Evolutionary conservation across 2,329 filamentous ascomycete species (phyloP), one percentile per base, ranked within the genome.

Genomic region (Botryotinia narcissicola): DNA sequence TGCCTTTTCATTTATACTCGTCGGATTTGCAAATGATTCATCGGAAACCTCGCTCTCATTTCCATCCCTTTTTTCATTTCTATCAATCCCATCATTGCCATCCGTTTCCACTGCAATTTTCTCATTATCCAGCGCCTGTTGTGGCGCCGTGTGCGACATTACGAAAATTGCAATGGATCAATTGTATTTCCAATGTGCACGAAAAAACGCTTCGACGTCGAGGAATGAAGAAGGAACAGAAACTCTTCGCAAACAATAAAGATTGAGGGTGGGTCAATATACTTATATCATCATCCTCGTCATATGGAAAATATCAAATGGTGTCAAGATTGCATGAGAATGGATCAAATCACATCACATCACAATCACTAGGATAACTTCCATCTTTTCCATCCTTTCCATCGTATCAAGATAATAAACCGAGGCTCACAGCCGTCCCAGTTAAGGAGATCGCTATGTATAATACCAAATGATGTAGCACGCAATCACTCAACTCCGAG

Each of bases 1-100:
- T 0, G 84, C 82, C 59, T 84, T 87, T 78, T 92, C 90, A 72
- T 88, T 86, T 46, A 91, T 79, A 0, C 75, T 77, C 4, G 75
- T 75, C 0, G 76, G 76, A 68, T 79, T 78, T 2, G 70, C 61
- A 46, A 76, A 74, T 4, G 72, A 74, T 29, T 78, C 77, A 44
- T 76, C 74, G 9, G 75, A 75, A 32, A 42, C 35, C 40, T 73
- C 57, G 59, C 70, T 74, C 10, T 51, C 73, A 18, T 59, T 67
- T 14, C 60, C 73, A 42, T 25, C 68, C n/a, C 61, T 32, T 12
- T 72, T 35, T 32, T n/a, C 59, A n/a, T 73, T 40, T 37, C 46
- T 48, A 10, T n/a, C 29, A 9, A 42, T 35, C 9, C 25, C 66
- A 42, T 14, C n/a, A n/a, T 42, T 22, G 25, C 48, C n/a, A 16